phyloP scores from a whole-genome alignment of 371 early-diverging fungal species.

The Mortierella sp. region DNA sequence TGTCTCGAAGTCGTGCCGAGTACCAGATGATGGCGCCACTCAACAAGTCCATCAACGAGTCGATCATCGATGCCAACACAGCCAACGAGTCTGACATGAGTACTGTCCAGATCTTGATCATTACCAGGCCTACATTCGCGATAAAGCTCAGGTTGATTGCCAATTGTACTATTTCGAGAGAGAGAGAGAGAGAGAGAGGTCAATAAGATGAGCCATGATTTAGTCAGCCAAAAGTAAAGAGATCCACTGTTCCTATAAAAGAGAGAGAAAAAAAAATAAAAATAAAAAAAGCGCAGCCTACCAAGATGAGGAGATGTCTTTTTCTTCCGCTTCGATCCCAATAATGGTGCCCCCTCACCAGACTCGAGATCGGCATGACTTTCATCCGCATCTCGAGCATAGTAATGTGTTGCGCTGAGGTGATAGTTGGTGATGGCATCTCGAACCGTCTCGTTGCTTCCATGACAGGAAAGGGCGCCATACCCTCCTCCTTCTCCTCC shows the following conservation, averaged over 20 bases:
- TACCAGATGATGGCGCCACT: conserved; percentile 53
- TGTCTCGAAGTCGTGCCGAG: conserved; percentile 44
- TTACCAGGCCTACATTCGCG: conserved; percentile 36
- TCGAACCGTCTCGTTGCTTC: no score
- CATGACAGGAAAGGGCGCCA: no score
- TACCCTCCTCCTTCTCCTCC: no score
- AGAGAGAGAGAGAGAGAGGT: neutral
- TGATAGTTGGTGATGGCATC: neutral
- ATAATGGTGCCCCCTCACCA: conserved; percentile 22
- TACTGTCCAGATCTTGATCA: conserved; percentile 50
- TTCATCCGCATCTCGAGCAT: neutral
- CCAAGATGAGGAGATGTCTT: conserved; percentile 34
- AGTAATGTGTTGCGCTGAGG: neutral
- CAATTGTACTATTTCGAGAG: conserved; percentile 20
- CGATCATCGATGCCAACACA: conserved; percentile 50
- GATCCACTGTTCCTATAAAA: neutral
- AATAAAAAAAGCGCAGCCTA: neutral
- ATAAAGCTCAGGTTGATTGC: conserved; percentile 47
- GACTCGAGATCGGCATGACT: neutral
- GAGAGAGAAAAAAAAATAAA: neutral
- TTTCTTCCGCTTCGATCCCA: conserved; percentile 17
- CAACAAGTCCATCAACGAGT: conserved; percentile 54
- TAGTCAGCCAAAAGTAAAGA: neutral
- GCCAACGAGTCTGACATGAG: conserved; percentile 47
- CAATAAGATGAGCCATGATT: neutral